Base-by-base conservation (phyloP, 208 protist species). In the Leishmania lainsoni region DNA sequence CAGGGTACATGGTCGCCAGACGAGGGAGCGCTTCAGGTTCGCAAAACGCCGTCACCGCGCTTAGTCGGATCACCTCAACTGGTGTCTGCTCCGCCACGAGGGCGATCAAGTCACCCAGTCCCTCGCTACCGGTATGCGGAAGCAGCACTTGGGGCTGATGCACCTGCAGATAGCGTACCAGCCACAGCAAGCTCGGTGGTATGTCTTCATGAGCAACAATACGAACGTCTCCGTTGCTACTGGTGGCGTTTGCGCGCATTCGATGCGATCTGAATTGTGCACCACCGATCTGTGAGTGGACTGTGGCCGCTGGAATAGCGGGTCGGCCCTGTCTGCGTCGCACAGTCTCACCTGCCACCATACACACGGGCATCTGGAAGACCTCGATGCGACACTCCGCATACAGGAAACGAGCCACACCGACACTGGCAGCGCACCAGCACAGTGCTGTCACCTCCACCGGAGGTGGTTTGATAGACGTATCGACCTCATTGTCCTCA, bases 1-100 rank as follows among this genome's bases (percentile, higher is more conserved):
- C 81, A 1, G 90, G 83, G 83, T 92, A 97, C 79, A 96, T 89
- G 45, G 48, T 78, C 32, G 63, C 78, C 16, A 92, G 78, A 26
- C 84, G 92, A 51, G 78, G 83, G 59, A 92, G 73, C 74, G 84
- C 84, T 74, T 78, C 89, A n/a, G 48, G 52, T 45, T 69, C 88
- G 78, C 80, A 79, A 77, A 89, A 90, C 71, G 80, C 88, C 20
- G 75, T 92, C 32, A 70, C 81, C 66, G 75, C 72, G 74, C 78
- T 90, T 48, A 91, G 86, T 1, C 74, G 85, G 72, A 86, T 83
- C 75, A 85, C 84, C 17, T 86, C 77, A 6, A 83, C 20, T 10
- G 83, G 86, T 56, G 54, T 56, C 12, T 35, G 68, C 2, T 68
- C 76, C 12, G 83, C 48, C 49, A 88, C 68, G n/a, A 91, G 51